Evolutionary conservation across 495 filamentous ascomycete species (phyloP).

Genomic region (Antarctomyces pellizariae): DNA sequence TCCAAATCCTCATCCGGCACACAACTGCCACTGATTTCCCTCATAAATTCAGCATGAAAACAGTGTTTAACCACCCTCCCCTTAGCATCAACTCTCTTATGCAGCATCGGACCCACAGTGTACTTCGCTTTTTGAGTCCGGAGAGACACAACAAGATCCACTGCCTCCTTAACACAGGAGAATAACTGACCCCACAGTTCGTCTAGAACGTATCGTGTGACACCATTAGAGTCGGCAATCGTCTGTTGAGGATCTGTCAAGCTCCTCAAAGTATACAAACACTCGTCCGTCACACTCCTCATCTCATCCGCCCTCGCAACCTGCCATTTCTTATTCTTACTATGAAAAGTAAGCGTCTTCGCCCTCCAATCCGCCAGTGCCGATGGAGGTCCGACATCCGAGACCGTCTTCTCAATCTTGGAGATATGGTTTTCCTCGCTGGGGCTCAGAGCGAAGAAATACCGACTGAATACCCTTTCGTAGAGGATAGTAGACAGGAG

Average conservation of each 20-base stretch:
- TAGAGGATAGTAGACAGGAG: constrained; percentile 95
- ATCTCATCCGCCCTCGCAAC: constrained; percentile 53
- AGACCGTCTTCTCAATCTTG: constrained; percentile 80
- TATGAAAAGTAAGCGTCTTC: constrained; percentile 76
- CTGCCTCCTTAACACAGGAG: constrained; percentile 61
- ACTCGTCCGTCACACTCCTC: constrained; percentile 76
- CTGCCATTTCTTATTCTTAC: constrained; percentile 48
- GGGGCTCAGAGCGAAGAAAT: constrained; percentile 95
- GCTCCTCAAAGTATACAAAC: constrained; percentile 55
- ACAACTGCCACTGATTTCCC: constrained; percentile 55
- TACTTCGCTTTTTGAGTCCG: constrained; percentile 86
- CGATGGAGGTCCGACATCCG: constrained; percentile 55
- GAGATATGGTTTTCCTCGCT: too few species aligned
- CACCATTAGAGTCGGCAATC: constrained; percentile 57
- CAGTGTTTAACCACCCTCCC: constrained; percentile 64
- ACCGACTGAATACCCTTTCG: constrained; percentile 93
- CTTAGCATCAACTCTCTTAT: constrained; percentile 81
- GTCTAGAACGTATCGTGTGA: too few species aligned
- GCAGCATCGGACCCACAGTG: constrained; percentile 89
- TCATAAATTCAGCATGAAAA: constrained; percentile 85
- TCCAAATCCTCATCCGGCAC: constrained; percentile 57
- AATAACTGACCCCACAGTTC: constrained; percentile 61
- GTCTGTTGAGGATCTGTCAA: constrained; percentile 63
- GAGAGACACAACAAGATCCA: constrained; percentile 84
- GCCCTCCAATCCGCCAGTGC: constrained; percentile 93